Evolutionary conservation across 2,329 filamentous ascomycete genomes (phyloP).

Genomic region (Ophiocordyceps robertsii): DNA sequence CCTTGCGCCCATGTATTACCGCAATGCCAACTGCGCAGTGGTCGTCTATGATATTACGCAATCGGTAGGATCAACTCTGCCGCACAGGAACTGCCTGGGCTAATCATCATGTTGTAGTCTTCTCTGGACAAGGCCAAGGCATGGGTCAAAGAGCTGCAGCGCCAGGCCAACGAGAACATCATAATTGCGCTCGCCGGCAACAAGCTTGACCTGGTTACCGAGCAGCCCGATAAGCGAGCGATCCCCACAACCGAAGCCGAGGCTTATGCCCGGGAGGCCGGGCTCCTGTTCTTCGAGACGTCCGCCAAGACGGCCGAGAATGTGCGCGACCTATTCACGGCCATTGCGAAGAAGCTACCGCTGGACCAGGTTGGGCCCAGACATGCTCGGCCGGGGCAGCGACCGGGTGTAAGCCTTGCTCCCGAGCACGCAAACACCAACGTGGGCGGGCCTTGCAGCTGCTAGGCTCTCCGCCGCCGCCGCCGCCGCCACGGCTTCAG

Average conservation of each 20-base stretch:
- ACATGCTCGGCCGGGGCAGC: slow-evolving; percentile 56
- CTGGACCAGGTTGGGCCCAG: slow-evolving; percentile 92
- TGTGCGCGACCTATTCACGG: slow-evolving; percentile 88
- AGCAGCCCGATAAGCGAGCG: slow-evolving; percentile 90
- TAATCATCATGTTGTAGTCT: slow-evolving; percentile 39
- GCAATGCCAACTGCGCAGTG: slow-evolving; percentile 97
- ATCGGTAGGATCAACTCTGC: slow-evolving; percentile 53
- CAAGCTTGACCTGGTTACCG: slow-evolving; percentile 90
- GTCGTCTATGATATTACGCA: slow-evolving; percentile 99
- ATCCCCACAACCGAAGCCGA: slow-evolving; percentile 83
- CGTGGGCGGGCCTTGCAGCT: slow-evolving; percentile 40
- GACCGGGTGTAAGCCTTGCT: slow-evolving; percentile 43
- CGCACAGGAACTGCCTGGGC: background rate
- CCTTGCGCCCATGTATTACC: slow-evolving; percentile 97
- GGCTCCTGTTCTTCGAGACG: slow-evolving; percentile 94
- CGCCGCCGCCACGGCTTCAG: too few relatives aligned
- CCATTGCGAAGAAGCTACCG: slow-evolving; percentile 94
- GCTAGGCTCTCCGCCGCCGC: slow-evolving; percentile 22
- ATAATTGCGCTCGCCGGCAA: slow-evolving; percentile 97
- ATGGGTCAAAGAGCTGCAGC: slow-evolving; percentile 97
- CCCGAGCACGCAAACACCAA: slow-evolving; percentile 46
- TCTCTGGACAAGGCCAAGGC: slow-evolving; percentile 98
- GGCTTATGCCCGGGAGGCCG: slow-evolving; percentile 86
- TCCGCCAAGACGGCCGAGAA: slow-evolving; percentile 97
- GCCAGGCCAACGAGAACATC: slow-evolving; percentile 98